These are phyloP conservation scores for Brassica incana DNA, from an alignment of 345 rosid genomes.

Conservation along the genomic window DNA sequence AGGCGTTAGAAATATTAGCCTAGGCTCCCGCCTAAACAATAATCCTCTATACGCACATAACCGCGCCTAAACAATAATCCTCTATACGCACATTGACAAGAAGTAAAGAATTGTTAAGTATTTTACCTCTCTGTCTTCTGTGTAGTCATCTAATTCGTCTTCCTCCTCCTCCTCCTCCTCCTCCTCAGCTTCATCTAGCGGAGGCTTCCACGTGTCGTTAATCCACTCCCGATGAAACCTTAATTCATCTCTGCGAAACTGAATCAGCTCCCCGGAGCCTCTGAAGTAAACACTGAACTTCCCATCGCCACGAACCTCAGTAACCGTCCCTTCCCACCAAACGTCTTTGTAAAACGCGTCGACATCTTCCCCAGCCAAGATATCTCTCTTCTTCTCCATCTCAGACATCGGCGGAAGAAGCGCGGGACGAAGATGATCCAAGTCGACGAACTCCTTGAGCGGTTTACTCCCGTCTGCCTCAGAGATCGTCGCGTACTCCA, in stretches of 20 bases:
- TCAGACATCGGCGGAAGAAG: conserved; percentile 49
- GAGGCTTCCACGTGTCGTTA: conserved; percentile 63
- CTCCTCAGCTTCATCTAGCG: conserved; percentile 38
- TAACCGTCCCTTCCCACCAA: conserved; percentile 90
- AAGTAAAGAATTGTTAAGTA: too few relatives aligned
- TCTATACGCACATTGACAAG: too few relatives aligned
- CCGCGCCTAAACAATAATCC: too few relatives aligned
- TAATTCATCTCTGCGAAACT: conserved; percentile 47
- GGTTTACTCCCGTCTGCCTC: conserved; percentile 40
- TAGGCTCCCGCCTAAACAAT: too few relatives aligned
- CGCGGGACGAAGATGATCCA: conserved; percentile 45
- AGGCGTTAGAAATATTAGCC: too few relatives aligned
- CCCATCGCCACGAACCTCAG: conserved; percentile 52
- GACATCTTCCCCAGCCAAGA: conserved; percentile 57
- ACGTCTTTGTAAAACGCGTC: conserved; percentile 72
- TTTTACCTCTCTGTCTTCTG: conserved; percentile 32
- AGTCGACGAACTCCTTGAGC: conserved; percentile 45
- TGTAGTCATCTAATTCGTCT: background rate
- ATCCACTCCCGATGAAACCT: conserved; percentile 78
- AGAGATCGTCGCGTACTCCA: conserved; percentile 42
- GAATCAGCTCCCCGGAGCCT: conserved; percentile 54
- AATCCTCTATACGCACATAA: too few relatives aligned
- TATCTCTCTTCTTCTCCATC: conserved; percentile 46
- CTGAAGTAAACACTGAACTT: conserved; percentile 63
- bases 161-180: conserved; percentile 29